phyloP scores from a whole-genome alignment of 2,329 filamentous ascomycete species.

The Apiospora kogelbergensis region DNA sequence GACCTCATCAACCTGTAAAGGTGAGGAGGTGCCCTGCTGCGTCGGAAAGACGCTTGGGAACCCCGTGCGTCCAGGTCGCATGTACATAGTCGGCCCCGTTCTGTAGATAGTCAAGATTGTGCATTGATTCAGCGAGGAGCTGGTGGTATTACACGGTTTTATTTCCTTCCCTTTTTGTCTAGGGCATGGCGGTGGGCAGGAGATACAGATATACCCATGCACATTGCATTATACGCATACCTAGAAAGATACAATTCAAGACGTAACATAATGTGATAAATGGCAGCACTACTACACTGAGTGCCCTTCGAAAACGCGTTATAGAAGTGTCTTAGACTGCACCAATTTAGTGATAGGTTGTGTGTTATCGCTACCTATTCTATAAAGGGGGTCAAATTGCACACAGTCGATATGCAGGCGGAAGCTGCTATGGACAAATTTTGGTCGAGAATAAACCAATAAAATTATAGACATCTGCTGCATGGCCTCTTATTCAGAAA shows the following conservation, averaged over 20 bases:
- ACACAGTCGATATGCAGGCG: no score
- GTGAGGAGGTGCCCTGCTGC: no score
- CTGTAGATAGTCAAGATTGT: background rate
- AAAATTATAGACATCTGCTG: no score
- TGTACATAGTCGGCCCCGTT: background rate
- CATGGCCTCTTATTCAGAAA: no score
- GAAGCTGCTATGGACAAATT: no score
- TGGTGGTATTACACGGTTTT: background rate
- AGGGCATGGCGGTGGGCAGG: background rate
- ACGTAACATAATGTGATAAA: background rate
- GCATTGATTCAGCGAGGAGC: background rate
- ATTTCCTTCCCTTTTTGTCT: background rate
- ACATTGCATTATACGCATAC: background rate
- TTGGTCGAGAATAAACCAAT: no score
- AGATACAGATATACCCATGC: background rate
- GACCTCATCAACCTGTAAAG: conserved; percentile 76
- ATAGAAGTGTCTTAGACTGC: no score
- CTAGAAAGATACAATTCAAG: background rate
- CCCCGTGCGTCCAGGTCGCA: background rate
- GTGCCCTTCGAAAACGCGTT: no score
- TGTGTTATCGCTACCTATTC: no score
- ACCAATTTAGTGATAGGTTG: no score
- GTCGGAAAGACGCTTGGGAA: background rate
- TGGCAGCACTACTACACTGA: no score
- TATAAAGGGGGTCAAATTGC: no score